Evolutionary conservation across 495 filamentous ascomycete species (phyloP), one percentile per base, ranked within the genome.

Genomic region (Amorphotheca resinae): DNA sequence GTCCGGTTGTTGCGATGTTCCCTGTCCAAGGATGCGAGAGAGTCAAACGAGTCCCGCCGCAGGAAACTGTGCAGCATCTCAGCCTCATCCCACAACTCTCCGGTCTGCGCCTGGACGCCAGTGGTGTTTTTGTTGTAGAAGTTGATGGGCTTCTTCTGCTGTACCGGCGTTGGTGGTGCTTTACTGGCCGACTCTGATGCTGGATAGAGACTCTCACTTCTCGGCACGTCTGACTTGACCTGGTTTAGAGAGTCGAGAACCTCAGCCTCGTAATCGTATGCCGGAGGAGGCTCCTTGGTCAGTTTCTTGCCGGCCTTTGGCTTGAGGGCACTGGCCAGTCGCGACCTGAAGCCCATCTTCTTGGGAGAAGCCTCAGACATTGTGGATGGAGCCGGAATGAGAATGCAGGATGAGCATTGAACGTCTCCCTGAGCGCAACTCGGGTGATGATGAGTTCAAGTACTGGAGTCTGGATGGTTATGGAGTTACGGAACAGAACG

Each of bases 41-140:
- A 44, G 20, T 49, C 42, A 4, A 51, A 33, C 2, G 45, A 49
- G 9, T 66, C 68, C 11, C 62, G 53, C 31, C 66, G 45, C 18
- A 64, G 64, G 14, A 73, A 52, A 6, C 65, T 44, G 44, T 73
- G 69, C 21, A 73, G 55, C 14, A 71, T 62, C 9, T 61, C 57
- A 0, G 69, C 72, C 36, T 68, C 65, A 47, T 73, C 68, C 38
- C 52, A 52, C 40, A 56, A 55, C 44, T 73, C 69, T 5, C 69
- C 69, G n/a, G 68, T 56, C 45, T 73, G 67, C 1, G 56, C 58
- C 41, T 73, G 66, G 14, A 28, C 16, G n/a, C 14, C n/a, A 4
- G n/a, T 14, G 9, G 33, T 36, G 33, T 36, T 20, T 18, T 36
- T 36, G 5, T 36, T 28, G 11, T 28, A 28, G 25, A 28, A 28